Conservation (phyloP, 305 asterid genomes). For the Nicotiana rustica region DNA sequence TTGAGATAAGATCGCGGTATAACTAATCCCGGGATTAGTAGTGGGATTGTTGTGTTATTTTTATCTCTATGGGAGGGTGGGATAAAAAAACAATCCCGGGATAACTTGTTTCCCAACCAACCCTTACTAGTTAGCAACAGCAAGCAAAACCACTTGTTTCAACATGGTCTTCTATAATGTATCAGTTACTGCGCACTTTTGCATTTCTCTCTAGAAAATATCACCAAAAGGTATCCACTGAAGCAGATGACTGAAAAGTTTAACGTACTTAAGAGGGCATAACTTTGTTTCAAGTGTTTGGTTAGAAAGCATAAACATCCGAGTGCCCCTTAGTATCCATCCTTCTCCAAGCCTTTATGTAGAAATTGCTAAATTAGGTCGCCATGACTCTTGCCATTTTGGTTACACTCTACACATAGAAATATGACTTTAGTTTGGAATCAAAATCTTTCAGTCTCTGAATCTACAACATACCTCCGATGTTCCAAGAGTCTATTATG, state of each 20-base stretch:
- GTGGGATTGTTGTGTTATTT: no score
- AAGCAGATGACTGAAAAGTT: background rate
- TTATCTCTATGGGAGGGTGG: no score
- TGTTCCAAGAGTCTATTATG: background rate
- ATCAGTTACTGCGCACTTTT: background rate
- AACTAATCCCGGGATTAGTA: no score
- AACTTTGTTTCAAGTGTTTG: background rate
- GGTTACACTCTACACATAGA: background rate
- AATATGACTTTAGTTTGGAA: background rate
- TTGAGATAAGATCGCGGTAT: no score
- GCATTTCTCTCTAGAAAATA: background rate
- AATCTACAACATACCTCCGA: background rate
- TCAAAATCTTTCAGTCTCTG: conserved; percentile 9
- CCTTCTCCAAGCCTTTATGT: background rate
- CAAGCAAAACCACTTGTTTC: background rate
- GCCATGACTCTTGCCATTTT: background rate
- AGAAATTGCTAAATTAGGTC: background rate
- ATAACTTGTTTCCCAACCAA: no score
- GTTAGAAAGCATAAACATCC: background rate
- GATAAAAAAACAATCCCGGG: no score
- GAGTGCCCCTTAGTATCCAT: background rate
- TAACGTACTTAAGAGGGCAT: background rate
- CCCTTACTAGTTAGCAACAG: background rate
- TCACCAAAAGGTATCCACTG: background rate
- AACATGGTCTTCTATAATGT: background rate